Evolutionary conservation across 228 moss, liverwort and hornwort genomes (phyloP).

Genomic region (Sphagnum fallax): DNA sequence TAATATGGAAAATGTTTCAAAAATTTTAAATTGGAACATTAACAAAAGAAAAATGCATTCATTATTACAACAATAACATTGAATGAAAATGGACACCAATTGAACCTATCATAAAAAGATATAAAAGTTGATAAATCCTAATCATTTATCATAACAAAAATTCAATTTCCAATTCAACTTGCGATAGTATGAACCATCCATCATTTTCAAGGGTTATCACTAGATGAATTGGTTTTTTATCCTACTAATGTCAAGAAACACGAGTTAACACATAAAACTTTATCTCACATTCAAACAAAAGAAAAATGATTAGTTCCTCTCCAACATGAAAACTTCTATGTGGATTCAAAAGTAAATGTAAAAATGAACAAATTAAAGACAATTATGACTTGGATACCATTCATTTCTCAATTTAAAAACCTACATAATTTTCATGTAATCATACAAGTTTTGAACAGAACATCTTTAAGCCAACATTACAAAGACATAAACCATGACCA

Average conservation of each 20-base stretch:
- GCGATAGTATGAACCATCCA: neutral
- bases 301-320: too few relatives aligned
- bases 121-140: neutral
- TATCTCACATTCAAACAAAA: neutral
- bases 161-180: too few relatives aligned
- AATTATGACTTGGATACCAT: too few relatives aligned
- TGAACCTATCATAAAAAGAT: neutral
- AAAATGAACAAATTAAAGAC: too few relatives aligned
- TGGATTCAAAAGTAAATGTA: too few relatives aligned
- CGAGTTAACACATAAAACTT: neutral
- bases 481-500: too few relatives aligned
- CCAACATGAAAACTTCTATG: too few relatives aligned
- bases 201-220: neutral
- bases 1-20: too few relatives aligned
- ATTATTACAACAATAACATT: neutral
- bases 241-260: neutral
- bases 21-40: neutral
- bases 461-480: too few relatives aligned
- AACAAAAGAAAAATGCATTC: neutral
- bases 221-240: neutral
- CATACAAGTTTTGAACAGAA: too few relatives aligned
- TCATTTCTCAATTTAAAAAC: too few relatives aligned
- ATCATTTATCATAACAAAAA: neutral
- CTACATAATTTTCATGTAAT: too few relatives aligned
- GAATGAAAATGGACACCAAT: neutral